Base-by-base conservation (phyloP, 2,329 filamentous ascomycete species). In the Drechslerella dactyloides region DNA sequence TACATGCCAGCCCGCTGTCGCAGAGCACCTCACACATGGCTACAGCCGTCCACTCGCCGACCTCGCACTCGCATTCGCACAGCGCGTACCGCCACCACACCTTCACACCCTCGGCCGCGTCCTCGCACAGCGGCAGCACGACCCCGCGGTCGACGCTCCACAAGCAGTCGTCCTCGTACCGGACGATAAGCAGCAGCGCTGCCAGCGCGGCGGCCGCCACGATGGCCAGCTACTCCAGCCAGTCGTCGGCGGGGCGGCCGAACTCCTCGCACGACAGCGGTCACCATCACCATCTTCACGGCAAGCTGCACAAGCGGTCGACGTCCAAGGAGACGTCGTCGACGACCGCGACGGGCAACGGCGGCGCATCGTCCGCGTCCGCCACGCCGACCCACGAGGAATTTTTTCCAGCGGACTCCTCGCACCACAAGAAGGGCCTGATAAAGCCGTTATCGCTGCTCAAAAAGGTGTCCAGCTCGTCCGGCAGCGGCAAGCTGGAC, bases 251-350 rank as follows among this genome's bases (percentile, higher is more conserved):
- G 44, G 60, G 54, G 46, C 58, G 66, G 27, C 66, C 66, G 1
- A 52, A 60, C n/a, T 72, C 68, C n/a, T 72, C 68, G 24, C 55
- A 72, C 24, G 68, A 72, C 44, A 24, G 30, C 27, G 27, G 27
- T 8, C 27, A 33, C 46, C 68, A 65, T 27, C 69, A 73, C 23
- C 63, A 68, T 46, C 51, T 68, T 23, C 61, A 66, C 54, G 69
- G 69, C 1, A 73, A 73, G 52, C 44, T 73, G n/a, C 69, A 73
- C 63, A 73, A 73, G 42, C 61, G 69, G 44, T 73, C 69, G 51
- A 64, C 60, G 53, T 73, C 69, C n/a, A 68, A 66, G 27, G 62
- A 73, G 35, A 73, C 69, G 6, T 58, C 27, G 27, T 33, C 27
- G 27, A 33, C 27, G 27, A 33, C 27, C 8, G 27, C 27, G 4